phyloP scores from a whole-genome alignment of 2,329 filamentous ascomycete species.

The Arthrobotrys iridis region DNA sequence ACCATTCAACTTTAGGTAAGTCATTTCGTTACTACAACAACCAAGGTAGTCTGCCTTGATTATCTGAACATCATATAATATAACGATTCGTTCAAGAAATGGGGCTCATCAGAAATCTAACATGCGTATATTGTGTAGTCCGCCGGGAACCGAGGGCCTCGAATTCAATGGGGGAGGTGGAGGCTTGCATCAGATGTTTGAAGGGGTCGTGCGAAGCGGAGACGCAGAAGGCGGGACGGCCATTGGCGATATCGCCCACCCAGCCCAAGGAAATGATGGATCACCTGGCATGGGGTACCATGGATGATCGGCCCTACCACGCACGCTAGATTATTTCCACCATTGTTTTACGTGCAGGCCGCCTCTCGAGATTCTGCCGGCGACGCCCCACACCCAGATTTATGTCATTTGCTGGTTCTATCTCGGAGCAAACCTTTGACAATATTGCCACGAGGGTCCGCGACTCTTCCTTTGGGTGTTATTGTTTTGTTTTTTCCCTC shows the following conservation, averaged over 20 bases:
- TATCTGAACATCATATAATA: not conserved
- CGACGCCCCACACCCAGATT: not conserved
- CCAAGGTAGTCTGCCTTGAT: not conserved
- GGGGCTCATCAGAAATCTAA: constrained; percentile 27
- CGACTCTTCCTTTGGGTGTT: constrained; percentile 12
- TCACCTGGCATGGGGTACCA: constrained; percentile 43
- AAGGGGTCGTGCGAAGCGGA: constrained; percentile 42
- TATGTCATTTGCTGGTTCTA: constrained; percentile 26
- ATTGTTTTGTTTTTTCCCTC: constrained; percentile 16
- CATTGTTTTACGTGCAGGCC: constrained; percentile 40
- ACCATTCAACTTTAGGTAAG: constrained; percentile 53
- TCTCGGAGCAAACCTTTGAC: constrained; percentile 16
- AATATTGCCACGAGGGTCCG: not conserved
- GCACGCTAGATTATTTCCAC: constrained; percentile 44
- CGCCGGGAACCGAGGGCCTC: constrained; percentile 48
- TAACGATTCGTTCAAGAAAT: constrained; percentile 17
- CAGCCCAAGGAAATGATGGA: constrained; percentile 33
- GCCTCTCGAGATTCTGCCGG: constrained; percentile 35
- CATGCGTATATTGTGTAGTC: constrained; percentile 30
- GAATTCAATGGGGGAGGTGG: constrained; percentile 52
- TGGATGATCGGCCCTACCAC: constrained; percentile 48
- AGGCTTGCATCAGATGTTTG: constrained; percentile 53
- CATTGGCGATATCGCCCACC: constrained; percentile 48
- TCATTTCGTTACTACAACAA: not conserved
- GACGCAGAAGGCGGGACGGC: constrained; percentile 32